Evolutionary conservation across 2,329 filamentous ascomycete genomes (phyloP).

Genomic region (Paecilomyces fulvus): DNA sequence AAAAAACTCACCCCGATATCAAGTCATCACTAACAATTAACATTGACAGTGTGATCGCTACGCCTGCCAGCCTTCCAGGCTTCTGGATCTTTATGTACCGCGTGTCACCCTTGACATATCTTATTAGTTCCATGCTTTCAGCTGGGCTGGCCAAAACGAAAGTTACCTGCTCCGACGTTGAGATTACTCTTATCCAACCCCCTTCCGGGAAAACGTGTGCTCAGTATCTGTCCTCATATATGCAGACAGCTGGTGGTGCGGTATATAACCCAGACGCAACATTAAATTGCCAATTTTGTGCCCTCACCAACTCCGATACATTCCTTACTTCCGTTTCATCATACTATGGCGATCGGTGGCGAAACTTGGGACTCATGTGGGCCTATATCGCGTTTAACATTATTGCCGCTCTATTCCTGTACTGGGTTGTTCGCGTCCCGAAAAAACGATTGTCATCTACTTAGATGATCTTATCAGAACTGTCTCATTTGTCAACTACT

Average conservation of each 20-base stretch:
- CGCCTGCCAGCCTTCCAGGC: constrained; percentile 50
- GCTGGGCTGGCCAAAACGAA: constrained; percentile 22
- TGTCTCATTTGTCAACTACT: too few relatives aligned
- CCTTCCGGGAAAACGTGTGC: constrained; percentile 56
- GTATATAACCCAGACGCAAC: constrained; percentile 54
- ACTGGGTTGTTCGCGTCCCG: constrained; percentile 47
- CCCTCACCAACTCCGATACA: constrained; percentile 34
- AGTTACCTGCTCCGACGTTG: constrained; percentile 24
- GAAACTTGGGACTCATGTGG: constrained; percentile 49
- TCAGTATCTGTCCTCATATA: constrained; percentile 53
- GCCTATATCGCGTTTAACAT: constrained; percentile 47
- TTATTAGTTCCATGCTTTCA: constrained; percentile 34
- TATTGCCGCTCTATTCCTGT: constrained; percentile 40
- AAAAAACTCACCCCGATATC: neutral
- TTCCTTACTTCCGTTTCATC: constrained; percentile 43
- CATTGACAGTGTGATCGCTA: constrained; percentile 48
- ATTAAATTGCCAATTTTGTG: constrained; percentile 47
- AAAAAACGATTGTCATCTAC: neutral
- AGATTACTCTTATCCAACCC: constrained; percentile 30
- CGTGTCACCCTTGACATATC: constrained; percentile 58
- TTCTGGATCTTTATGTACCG: constrained; percentile 77
- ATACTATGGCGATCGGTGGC: constrained; percentile 39
- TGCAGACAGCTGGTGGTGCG: constrained; percentile 45
- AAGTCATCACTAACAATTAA: neutral
- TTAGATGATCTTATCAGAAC: too few relatives aligned